Base-by-base conservation (phyloP, 2,329 filamentous ascomycete species). In the Colletotrichum lindemuthianum region DNA sequence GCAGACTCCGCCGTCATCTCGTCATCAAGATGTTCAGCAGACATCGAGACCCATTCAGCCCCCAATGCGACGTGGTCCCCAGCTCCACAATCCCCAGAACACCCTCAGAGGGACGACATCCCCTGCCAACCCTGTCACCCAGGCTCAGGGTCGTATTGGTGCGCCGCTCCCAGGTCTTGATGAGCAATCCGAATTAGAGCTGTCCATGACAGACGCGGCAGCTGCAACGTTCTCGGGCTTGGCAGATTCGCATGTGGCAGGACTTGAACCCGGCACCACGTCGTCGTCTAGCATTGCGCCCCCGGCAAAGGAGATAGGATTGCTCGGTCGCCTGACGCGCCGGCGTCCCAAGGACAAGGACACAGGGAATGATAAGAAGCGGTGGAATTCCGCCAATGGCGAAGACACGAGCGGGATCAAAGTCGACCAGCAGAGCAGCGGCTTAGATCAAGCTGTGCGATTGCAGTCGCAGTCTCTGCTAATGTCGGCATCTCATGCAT, bases 11-110 rank as follows among this genome's bases (percentile, higher is more conserved):
- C 58, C 52, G 51, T 45, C 58, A 6, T 56, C 58, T 36, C 51
- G 36, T 39, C 48, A 40, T 52, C 56, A 59, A 12, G 32, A 48
- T 48, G 15, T 24, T 32, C 15, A 48, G 47, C 36, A 45, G 53
- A 34, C 32, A 33, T 44, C 44, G 15, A 15, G 58, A 56, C 58
- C 58, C 58, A 61, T 65, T 51, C 63, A 65, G 34, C 32, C 58
- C 36, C 16, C 58, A 41, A 65, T 65, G 58, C 63, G 58, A 56
- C 58, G 37, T 63, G 24, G 63, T 37, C 63, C 43, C 47, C 58
- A 63, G 34, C 63, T 57, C 63, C 63, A 65, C 63, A 65, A 65
- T 65, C 63, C 63, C 52, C 63, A 63, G 63, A 65, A 65, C 52
- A 65, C 63, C 45, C 36, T 63, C 10, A 47, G 58, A 32, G 50